Evolutionary conservation across 108 stramenopile species (phyloP), one percentile per base, ranked within the genome.

Genomic region (Discostella pseudostelligera): DNA sequence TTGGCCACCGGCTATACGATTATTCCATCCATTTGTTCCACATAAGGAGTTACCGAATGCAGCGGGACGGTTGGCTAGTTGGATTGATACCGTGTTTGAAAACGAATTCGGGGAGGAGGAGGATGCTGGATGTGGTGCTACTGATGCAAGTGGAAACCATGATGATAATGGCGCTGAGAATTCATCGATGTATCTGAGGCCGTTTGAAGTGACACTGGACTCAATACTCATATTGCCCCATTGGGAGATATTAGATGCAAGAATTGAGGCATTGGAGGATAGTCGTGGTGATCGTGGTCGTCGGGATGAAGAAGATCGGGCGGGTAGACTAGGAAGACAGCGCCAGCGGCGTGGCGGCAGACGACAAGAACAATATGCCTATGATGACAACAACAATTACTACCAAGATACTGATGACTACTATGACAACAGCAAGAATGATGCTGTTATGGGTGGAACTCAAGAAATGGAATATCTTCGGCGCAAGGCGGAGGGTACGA

Each of bases 1-100:
- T 70, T 92, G 90, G 90, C 90, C 90, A 49, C 90, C 90, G 0
- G 84, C 85, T 21, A 82, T 92, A 32, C 80, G 90, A 53, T 54
- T 92, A 12, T 88, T 92, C 64, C 90, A 92, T 72, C 90, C 90
- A 7, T 92, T 92, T 65, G 77, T 59, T 19, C 62, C 64, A 0
- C 28, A 37, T 10, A 21, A 44, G 36, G 57, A 62, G 12, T 56
- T 72, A 14, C 61, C 81, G 8, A 56, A 45, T n/a, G 22, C 70
- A 4, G 89, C 85, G 20, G 80, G 85, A 40, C 71, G 79, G 20
- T 60, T 92, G 28, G 85, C 90, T 9, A 74, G 84, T 58, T 74
- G 85, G 55, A 72, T 92, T 9, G 90, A 92, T 28, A 48, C 45
- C 16, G 39, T 45, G 48, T 59, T 36, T 3, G 40, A 43, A 1